phyloP scores from a whole-genome alignment of 345 rosid genomes.

The Litchi chinensis region DNA sequence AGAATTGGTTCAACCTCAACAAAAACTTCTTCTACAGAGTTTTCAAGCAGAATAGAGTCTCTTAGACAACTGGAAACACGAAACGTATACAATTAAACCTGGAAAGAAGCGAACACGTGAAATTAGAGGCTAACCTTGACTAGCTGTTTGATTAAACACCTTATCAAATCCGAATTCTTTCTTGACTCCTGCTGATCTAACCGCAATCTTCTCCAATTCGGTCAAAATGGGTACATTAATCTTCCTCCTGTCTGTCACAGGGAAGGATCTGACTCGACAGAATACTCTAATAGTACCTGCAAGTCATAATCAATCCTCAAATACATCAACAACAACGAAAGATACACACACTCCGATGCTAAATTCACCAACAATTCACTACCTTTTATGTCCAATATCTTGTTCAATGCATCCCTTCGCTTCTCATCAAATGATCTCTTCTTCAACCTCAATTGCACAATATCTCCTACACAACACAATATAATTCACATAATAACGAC shows the following conservation, averaged over 20 bases:
- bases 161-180: conserved; percentile 81
- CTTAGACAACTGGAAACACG: conserved; percentile 29
- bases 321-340: not conserved
- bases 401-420: conserved; percentile 64
- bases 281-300: conserved; percentile 87
- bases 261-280: conserved; percentile 76
- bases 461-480: conserved; percentile 49
- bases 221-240: conserved; percentile 49
- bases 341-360: conserved; percentile 1
- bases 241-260: conserved; percentile 45
- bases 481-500: not conserved
- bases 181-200: conserved; percentile 54
- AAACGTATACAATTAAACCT: conserved; percentile 13
- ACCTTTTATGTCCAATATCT: conserved; percentile 82
- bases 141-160: conserved; percentile 60
- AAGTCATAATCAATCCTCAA: conserved; percentile 25
- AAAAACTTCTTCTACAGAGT: conserved; percentile 73
- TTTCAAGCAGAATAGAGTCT: conserved; percentile 43
- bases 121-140: conserved; percentile 65
- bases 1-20: conserved; percentile 77
- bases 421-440: conserved; percentile 63
- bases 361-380: conserved; percentile 6
- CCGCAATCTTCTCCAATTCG: conserved; percentile 46
- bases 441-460: conserved; percentile 52
- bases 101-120: conserved; percentile 12